Evolutionary conservation across 371 early-diverging fungal species (phyloP).

Genomic region (Mortierella sp.): DNA sequence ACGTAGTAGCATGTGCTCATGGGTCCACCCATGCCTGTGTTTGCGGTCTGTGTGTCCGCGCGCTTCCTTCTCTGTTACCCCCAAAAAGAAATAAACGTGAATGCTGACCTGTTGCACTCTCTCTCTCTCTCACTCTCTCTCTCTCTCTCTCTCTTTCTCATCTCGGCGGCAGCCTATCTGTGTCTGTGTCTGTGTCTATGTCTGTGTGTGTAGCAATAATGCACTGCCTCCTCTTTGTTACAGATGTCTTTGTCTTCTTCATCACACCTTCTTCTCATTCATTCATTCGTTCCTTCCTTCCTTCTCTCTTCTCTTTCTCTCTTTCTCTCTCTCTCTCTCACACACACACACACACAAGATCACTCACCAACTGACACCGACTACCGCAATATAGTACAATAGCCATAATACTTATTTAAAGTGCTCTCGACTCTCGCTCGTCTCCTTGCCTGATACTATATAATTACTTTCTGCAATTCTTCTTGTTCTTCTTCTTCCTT

Average conservation of each 20-base stretch:
- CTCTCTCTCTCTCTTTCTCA: background rate
- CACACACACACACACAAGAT: too few relatives aligned
- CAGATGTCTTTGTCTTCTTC: background rate
- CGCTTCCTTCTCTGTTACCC: background rate
- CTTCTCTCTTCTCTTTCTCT: background rate
- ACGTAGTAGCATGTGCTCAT: background rate
- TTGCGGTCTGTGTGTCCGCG: conserved; percentile 8
- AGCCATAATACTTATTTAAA: background rate
- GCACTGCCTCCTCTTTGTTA: background rate
- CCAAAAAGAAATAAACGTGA: background rate
- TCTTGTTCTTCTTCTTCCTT: background rate
- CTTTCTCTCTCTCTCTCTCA: too few relatives aligned
- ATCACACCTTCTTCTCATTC: background rate
- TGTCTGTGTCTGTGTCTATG: background rate
- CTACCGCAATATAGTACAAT: background rate
- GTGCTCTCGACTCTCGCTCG: background rate
- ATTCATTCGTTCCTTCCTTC: too few relatives aligned
- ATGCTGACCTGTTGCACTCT: background rate
- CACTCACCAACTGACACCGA: conserved; percentile 6
- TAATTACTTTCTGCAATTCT: background rate
- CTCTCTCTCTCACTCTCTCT: background rate
- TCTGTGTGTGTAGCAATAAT: too few relatives aligned
- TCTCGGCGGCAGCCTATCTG: too few relatives aligned
- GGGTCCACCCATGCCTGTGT: background rate
- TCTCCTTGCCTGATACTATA: background rate